phyloP scores from a whole-genome alignment of 257 asterid genomes.

The Solanum stenotomum region DNA sequence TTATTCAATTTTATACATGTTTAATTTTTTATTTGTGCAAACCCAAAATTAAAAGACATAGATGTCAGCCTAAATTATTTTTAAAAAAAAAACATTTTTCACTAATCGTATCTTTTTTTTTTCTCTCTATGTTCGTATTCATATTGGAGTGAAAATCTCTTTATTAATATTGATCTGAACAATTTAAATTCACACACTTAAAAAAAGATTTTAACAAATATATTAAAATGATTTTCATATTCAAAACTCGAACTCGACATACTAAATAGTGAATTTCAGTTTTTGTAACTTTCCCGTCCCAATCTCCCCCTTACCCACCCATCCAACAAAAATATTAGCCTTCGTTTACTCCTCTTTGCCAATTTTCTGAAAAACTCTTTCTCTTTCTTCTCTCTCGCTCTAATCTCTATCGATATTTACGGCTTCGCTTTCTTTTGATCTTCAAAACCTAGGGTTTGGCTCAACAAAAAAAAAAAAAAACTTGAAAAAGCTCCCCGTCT shows the following conservation, averaged over 20 bases:
- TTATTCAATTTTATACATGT: no score
- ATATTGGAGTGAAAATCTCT: neutral
- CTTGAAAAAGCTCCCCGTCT: neutral
- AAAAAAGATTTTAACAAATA: no score
- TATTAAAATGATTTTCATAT: no score
- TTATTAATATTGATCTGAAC: no score
- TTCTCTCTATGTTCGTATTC: no score
- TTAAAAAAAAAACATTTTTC: no score
- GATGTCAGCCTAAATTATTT: rapidly evolving
- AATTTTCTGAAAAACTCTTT: neutral
- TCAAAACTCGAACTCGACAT: no score
- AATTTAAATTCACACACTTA: no score
- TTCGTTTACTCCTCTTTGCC: neutral
- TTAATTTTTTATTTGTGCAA: no score
- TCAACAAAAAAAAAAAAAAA: neutral
- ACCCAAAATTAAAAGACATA: rapidly evolving
- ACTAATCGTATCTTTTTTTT: no score
- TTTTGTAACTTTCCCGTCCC: conserved; percentile 5
- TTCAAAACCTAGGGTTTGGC: conserved; percentile 33
- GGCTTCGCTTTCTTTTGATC: conserved; percentile 18
- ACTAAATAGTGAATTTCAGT: neutral
- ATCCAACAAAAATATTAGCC: neutral
- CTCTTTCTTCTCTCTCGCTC: neutral
- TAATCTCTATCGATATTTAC: conserved; percentile 18
- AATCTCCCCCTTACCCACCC: neutral